Conservation (phyloP, 805 yeast species). For the Sungouiozyma intestinalis region DNA sequence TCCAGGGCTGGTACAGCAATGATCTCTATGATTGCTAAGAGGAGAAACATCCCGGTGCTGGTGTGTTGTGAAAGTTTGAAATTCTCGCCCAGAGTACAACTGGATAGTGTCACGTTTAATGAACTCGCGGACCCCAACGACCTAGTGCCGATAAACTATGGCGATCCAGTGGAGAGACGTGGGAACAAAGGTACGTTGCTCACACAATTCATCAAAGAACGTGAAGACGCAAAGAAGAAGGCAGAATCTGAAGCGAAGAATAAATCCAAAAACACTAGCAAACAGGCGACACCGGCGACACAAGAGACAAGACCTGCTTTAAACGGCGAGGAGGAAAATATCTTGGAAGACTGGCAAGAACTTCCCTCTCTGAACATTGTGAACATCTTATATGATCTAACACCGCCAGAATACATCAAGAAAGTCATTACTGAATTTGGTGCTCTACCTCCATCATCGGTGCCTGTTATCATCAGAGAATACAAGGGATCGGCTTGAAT, state of each 20-base stretch:
- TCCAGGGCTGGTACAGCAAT: conserved; percentile 93
- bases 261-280: conserved; percentile 16
- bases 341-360: conserved; percentile 53
- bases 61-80: conserved; percentile 94
- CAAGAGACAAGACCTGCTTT: background rate
- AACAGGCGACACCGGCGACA: background rate
- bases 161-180: conserved; percentile 39
- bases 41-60: conserved; percentile 83
- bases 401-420: conserved; percentile 88
- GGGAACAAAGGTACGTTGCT: conserved; percentile 51
- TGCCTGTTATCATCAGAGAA: conserved; percentile 91
- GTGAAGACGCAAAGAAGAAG: conserved; percentile 22
- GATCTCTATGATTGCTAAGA: conserved; percentile 82
- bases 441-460: conserved; percentile 94
- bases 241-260: conserved; percentile 17
- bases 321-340: conserved; percentile 25
- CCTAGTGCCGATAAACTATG: conserved; percentile 41
- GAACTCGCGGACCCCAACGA: conserved; percentile 80
- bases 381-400: conserved; percentile 84
- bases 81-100: conserved; percentile 88
- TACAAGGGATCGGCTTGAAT: conserved; percentile 44
- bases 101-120: conserved; percentile 90
- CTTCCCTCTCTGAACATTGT: conserved; percentile 58
- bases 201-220: conserved; percentile 47
- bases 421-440: conserved; percentile 95